phyloP scores from a whole-genome alignment of 106 monocot species.

The Platanthera guangdongensis region DNA sequence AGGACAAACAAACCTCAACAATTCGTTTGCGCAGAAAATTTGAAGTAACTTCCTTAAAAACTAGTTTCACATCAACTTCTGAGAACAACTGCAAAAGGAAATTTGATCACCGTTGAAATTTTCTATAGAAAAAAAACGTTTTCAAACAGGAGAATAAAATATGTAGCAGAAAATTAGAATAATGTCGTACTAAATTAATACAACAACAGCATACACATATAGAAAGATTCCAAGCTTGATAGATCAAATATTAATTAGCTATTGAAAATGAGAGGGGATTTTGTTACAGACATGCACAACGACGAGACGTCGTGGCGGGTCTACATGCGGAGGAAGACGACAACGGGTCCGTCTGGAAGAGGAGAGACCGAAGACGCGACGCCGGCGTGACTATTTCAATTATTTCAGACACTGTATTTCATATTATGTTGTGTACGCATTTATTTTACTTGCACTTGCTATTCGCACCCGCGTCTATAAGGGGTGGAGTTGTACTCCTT shows the following conservation, averaged over 20 bases:
- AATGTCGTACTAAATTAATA: neutral
- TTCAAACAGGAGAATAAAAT: neutral
- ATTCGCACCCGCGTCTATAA: too few relatives aligned
- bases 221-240: neutral
- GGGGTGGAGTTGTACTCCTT: too few relatives aligned
- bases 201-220: neutral
- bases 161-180: neutral
- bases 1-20: constrained; percentile 60
- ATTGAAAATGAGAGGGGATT: neutral
- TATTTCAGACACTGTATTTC: too few relatives aligned
- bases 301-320: too few relatives aligned
- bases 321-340: too few relatives aligned
- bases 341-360: too few relatives aligned
- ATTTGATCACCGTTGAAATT: constrained; percentile 3
- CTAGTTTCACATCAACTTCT: constrained; percentile 97
- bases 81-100: constrained; percentile 52
- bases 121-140: neutral
- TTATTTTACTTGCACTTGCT: too few relatives aligned
- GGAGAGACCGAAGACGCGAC: too few relatives aligned
- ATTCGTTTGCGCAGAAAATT: constrained; percentile 79
- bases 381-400: too few relatives aligned
- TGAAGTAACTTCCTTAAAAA: constrained; percentile 95
- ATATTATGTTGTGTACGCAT: too few relatives aligned
- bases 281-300: too few relatives aligned
- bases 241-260: neutral